These are phyloP conservation scores for Lippia alba DNA, from an alignment of 305 asterid genomes.

Conservation along the genomic window DNA sequence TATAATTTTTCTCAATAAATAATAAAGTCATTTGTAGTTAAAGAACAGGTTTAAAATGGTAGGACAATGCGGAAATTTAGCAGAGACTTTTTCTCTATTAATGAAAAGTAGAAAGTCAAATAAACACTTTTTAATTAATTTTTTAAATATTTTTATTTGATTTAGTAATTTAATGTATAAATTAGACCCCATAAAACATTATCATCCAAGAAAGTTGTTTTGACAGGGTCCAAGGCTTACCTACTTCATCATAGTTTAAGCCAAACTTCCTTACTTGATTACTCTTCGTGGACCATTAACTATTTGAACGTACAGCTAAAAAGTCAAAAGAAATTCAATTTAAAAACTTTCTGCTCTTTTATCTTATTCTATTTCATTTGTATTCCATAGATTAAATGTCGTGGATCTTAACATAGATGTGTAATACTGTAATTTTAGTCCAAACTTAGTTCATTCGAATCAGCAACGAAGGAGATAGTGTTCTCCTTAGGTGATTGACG, in stretches of 20 bases:
- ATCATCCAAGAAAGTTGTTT: constrained; percentile 17
- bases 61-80: constrained; percentile 15
- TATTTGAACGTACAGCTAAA: constrained; percentile 37
- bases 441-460: too few relatives aligned
- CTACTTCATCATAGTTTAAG: constrained; percentile 33
- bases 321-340: constrained; percentile 30
- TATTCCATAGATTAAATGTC: too few relatives aligned
- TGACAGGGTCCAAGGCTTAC: constrained; percentile 27
- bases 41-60: constrained; percentile 9
- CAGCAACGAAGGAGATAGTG: too few relatives aligned
- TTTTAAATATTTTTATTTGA: not conserved
- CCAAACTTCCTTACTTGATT: constrained; percentile 31
- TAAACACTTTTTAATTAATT: not conserved
- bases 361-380: not conserved
- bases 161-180: not conserved
- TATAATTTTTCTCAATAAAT: not conserved
- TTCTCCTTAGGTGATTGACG: too few relatives aligned
- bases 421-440: not conserved
- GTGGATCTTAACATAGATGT: not conserved
- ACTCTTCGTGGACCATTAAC: constrained; percentile 37
- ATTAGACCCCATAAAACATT: constrained; percentile 13
- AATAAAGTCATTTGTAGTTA: constrained; percentile 15
- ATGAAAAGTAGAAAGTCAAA: not conserved
- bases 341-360: constrained; percentile 25
- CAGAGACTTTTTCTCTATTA: constrained; percentile 3